Base-by-base conservation (phyloP, 768 basidiomycete genomes). In the Naganishia kalamii region DNA sequence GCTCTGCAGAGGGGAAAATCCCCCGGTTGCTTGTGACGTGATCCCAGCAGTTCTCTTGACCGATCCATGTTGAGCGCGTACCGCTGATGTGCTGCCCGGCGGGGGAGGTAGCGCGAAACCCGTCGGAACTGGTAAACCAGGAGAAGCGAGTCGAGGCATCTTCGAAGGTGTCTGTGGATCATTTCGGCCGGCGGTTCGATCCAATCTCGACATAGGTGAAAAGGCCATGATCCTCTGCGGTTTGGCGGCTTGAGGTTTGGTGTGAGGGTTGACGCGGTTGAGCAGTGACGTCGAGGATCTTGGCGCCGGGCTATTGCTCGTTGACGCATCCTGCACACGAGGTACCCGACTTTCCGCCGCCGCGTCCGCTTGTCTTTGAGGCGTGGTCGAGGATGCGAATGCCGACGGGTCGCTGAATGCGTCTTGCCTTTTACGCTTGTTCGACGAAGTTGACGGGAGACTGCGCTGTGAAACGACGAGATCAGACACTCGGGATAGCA, bases 361-460 rank as follows among this genome's bases (percentile, higher is more conserved):
- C 30, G 29, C 23, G 30, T 25, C 10, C 17, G 3, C 5, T 13
- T 10, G 51, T 5, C 10, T 25, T 37, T 27, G 4, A 10, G 33
- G 54, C 21, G 54, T 35, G 13, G 33, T 15, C 19, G 54, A 41
- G 12, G 13, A 4, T 6, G 33, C 54, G 23, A 57, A 57, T 1
- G 54, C 33, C 15, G 54, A 57, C 10, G 54, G 21, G 4, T 57
- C 54, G 33, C 23, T 23, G 37, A 57, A 57, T 4, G 54, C 54
- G 19, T 57, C 54, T 25, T 57, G 54, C 54, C 37, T 12, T 15
- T 57, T 57, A 23, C 54, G 54, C 54, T 57, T 57, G 54, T 57
- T 57, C 11, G 37, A 25, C 23, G 54, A 57, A 37, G 10, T 57
- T 10, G 54, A 57, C n/a, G 54, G 54, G 40, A 57, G 54, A 40